A percentile compares a stretch with the other conserved stretches of the same genome.
Evolutionary conservation across 2,329 filamentous ascomycete genomes (phyloP).

Genomic region (Thielaviopsis populi): DNA sequence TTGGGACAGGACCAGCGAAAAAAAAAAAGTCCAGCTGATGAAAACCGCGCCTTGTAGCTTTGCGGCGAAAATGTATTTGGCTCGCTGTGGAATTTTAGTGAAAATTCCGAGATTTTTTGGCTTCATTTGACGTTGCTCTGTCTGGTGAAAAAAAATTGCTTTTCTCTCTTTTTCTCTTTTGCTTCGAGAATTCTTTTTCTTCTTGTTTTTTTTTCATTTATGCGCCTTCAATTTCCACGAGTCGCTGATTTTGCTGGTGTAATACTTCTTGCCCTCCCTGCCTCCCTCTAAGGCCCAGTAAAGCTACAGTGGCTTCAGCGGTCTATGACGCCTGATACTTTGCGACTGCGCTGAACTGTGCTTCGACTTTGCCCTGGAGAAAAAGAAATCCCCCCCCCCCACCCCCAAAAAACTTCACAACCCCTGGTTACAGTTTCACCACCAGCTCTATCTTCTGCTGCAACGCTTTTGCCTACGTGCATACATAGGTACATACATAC

Average conservation of each 20-base stretch:
- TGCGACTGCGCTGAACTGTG: not conserved
- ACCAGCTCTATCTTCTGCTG: not conserved
- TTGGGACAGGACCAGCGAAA: not conserved
- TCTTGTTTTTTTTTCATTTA: not conserved
- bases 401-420: not conserved
- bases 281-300: not conserved
- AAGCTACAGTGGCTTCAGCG: not conserved
- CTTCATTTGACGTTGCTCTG: not conserved
- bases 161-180: not conserved
- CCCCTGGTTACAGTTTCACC: constrained; percentile 4
- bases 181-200: not conserved
- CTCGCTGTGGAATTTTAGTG: not conserved
- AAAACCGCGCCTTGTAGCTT: not conserved
- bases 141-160: not conserved
- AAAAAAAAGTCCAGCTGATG: not conserved
- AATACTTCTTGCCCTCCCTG: not conserved
- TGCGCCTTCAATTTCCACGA: not conserved
- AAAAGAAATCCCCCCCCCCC: not conserved
- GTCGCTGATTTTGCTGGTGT: not conserved
- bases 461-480: not conserved
- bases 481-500: not conserved
- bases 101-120: not conserved
- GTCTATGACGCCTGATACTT: not conserved
- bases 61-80: not conserved
- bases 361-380: not conserved